Conservation (phyloP, 2,329 filamentous ascomycete genomes). For the Penicillium sp. region DNA sequence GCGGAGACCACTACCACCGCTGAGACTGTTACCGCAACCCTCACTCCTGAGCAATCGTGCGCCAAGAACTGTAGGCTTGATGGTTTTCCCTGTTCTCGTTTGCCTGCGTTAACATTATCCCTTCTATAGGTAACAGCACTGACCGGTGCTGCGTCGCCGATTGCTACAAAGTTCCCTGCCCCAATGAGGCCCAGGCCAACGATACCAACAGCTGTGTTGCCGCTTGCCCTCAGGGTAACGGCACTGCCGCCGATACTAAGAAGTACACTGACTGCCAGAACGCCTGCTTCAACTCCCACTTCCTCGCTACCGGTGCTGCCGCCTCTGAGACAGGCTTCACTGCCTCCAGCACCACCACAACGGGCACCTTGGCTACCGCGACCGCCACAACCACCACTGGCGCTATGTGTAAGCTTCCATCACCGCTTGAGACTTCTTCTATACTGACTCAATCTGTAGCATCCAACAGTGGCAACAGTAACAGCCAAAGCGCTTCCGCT, state of each 20-base stretch:
- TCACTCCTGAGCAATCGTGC: constrained; percentile 35
- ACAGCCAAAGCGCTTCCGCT: neutral
- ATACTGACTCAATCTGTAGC: constrained; percentile 2
- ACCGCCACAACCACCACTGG: constrained; percentile 7
- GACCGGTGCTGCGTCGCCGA: constrained; percentile 53
- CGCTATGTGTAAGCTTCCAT: constrained; percentile 9
- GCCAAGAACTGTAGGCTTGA: constrained; percentile 36
- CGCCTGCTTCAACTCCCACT: constrained; percentile 50
- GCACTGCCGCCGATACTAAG: constrained; percentile 45
- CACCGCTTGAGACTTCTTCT: neutral
- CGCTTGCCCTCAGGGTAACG: constrained; percentile 54
- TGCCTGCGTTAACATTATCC: neutral
- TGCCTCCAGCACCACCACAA: constrained; percentile 19
- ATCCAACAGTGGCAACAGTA: constrained; percentile 8
- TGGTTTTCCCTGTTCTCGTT: neutral
- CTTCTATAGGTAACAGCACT: constrained; percentile 35
- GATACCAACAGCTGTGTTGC: constrained; percentile 53
- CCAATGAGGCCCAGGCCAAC: constrained; percentile 50
- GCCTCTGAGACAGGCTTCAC: constrained; percentile 23
- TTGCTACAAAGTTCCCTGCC: constrained; percentile 53
- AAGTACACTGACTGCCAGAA: constrained; percentile 50
- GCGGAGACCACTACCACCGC: constrained; percentile 34
- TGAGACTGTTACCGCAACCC: constrained; percentile 30
- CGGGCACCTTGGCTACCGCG: constrained; percentile 8
- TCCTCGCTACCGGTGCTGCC: constrained; percentile 38